These are phyloP conservation scores for Parasarocladium wereldwijsianum DNA, from an alignment of 2,329 filamentous ascomycete genomes.

Conservation along the genomic window DNA sequence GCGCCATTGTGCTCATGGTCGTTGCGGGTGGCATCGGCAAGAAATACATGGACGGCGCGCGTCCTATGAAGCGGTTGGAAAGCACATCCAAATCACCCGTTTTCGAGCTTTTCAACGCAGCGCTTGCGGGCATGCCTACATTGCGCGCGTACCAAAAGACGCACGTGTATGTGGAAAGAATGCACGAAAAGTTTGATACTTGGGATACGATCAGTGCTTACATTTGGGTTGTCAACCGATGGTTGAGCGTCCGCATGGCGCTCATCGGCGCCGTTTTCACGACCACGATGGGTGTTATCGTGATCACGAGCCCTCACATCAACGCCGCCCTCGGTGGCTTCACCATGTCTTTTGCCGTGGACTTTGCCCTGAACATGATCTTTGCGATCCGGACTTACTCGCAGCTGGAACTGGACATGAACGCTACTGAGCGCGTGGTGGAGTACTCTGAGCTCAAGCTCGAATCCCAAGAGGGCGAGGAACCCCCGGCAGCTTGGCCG, in stretches of 20 bases:
- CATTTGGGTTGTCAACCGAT: constrained; percentile 59
- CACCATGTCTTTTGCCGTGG: constrained; percentile 57
- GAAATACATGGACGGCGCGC: constrained; percentile 53
- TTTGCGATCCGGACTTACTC: constrained; percentile 55
- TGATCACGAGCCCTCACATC: constrained; percentile 46
- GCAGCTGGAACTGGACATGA: constrained; percentile 64
- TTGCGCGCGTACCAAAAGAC: constrained; percentile 63
- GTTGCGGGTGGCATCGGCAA: constrained; percentile 43
- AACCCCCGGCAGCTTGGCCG: constrained; percentile 60
- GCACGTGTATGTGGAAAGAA: constrained; percentile 50
- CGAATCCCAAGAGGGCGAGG: constrained; percentile 46
- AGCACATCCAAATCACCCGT: constrained; percentile 65
- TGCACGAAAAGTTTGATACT: constrained; percentile 55
- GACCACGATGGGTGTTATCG: constrained; percentile 46
- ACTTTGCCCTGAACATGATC: constrained; percentile 49
- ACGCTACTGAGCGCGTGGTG: constrained; percentile 59
- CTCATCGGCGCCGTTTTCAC: constrained; percentile 56
- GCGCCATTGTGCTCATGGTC: constrained; percentile 42
- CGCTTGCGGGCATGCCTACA: constrained; percentile 57
- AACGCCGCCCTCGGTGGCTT: constrained; percentile 62
- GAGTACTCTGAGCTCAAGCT: constrained; percentile 59
- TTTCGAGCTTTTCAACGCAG: constrained; percentile 65
- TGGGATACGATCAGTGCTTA: constrained; percentile 53
- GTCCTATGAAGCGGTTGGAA: constrained; percentile 65
- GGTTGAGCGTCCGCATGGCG: constrained; percentile 61